These are phyloP conservation scores for Penicillium ochrochloron DNA, from an alignment of 495 filamentous ascomycete species.

Conservation along the genomic window DNA sequence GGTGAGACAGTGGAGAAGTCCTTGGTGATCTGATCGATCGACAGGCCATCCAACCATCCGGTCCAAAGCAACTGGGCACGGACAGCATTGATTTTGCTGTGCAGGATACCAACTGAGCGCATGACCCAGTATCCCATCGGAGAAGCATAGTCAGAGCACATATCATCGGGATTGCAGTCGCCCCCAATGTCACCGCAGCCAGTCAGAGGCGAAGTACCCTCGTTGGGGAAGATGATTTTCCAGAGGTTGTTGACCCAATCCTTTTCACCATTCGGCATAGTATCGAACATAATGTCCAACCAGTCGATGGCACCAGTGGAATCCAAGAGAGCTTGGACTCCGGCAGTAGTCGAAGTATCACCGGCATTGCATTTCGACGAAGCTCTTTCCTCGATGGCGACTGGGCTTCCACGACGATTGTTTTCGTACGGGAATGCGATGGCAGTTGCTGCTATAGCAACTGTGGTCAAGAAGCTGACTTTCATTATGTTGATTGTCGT, in stretches of 20 bases:
- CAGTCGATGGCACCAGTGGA: neutral
- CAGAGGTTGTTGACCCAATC: constrained; percentile 12
- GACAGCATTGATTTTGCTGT: constrained; percentile 11
- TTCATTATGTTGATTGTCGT: neutral
- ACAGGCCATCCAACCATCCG: constrained; percentile 10
- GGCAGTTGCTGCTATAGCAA: neutral
- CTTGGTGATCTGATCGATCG: constrained; percentile 12
- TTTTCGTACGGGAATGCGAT: neutral
- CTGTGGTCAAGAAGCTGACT: neutral
- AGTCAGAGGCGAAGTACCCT: constrained; percentile 6
- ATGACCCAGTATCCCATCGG: constrained; percentile 5
- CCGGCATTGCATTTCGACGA: neutral
- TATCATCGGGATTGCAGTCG: constrained; percentile 7
- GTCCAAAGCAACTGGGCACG: constrained; percentile 7
- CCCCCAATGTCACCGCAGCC: constrained; percentile 11
- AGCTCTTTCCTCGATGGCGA: neutral
- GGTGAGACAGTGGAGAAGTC: constrained; percentile 7
- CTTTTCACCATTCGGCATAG: constrained; percentile 1
- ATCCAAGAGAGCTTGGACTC: neutral
- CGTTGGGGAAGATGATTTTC: constrained; percentile 4
- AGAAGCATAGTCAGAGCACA: constrained; percentile 4
- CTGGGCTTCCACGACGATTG: neutral
- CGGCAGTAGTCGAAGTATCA: constrained; percentile 2
- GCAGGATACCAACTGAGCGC: constrained; percentile 1
- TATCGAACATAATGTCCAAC: neutral